phyloP scores from a whole-genome alignment of 148 eudicot genomes.

The Diospyros kaki region DNA sequence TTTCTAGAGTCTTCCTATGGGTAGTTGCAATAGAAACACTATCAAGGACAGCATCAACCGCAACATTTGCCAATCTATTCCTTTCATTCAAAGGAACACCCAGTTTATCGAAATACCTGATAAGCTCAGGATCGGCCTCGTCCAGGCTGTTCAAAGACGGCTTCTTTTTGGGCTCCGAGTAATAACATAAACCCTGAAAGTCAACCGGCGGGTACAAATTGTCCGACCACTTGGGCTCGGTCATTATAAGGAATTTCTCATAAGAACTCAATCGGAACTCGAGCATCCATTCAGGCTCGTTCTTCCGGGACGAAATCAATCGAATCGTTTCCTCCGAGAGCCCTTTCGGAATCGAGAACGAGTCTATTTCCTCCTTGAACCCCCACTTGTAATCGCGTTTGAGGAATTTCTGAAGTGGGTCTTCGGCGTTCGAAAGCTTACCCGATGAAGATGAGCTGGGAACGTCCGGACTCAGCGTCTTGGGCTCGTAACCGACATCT shows the following conservation, averaged over 20 bases:
- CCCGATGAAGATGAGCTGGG: slow-evolving; percentile 12
- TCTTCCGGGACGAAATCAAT: slow-evolving; percentile 60
- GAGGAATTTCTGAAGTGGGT: slow-evolving; percentile 71
- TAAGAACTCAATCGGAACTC: slow-evolving; percentile 71
- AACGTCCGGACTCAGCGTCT: slow-evolving; percentile 27
- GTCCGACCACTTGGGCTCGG: slow-evolving; percentile 91
- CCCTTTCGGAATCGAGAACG: slow-evolving; percentile 76
- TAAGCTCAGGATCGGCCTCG: slow-evolving; percentile 89
- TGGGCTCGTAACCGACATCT: slow-evolving; percentile 48
- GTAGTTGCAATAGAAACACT: slow-evolving; percentile 89
- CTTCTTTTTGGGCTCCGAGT: slow-evolving; percentile 82
- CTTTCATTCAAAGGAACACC: slow-evolving; percentile 69
- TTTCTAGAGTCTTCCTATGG: slow-evolving; percentile 71
- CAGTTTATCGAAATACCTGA: slow-evolving; percentile 71
- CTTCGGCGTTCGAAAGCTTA: slow-evolving; percentile 41
- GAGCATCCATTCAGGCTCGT: slow-evolving; percentile 94
- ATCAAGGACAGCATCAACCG: slow-evolving; percentile 89
- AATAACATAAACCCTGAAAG: slow-evolving; percentile 70
- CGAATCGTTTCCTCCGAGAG: slow-evolving; percentile 67
- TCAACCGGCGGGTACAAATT: slow-evolving; percentile 64
- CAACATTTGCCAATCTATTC: slow-evolving; percentile 84
- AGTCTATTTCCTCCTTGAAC: slow-evolving; percentile 68
- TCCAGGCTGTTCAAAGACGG: slow-evolving; percentile 81
- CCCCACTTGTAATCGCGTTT: slow-evolving; percentile 82
- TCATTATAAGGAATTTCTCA: slow-evolving; percentile 60